Conservation (phyloP, 208 protist genomes). For the Porcisia deanei region DNA sequence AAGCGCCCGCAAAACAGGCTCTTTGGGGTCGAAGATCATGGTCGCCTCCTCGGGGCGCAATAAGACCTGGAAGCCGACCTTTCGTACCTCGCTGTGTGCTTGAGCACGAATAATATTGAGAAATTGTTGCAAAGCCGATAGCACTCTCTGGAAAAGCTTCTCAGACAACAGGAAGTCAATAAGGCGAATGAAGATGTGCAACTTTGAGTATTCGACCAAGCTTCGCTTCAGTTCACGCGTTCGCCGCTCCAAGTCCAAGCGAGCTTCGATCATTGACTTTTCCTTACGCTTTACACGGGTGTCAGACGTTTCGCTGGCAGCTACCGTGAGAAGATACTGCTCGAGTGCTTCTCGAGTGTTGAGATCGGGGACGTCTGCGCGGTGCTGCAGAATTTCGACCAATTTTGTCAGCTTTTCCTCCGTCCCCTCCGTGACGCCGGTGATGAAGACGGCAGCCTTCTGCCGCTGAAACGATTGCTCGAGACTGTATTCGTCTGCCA, state of each 20-base stretch:
- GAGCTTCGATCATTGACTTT: constrained; percentile 93
- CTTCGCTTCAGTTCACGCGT: constrained; percentile 92
- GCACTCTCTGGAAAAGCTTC: constrained; percentile 74
- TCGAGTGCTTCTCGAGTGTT: constrained; percentile 91
- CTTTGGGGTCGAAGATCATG: constrained; percentile 80
- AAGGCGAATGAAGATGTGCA: constrained; percentile 90
- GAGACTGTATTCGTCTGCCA: constrained; percentile 81
- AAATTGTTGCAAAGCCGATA: constrained; percentile 65
- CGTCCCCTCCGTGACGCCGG: constrained; percentile 68
- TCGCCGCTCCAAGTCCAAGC: constrained; percentile 76
- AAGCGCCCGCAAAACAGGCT: constrained; percentile 52
- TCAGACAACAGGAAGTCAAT: constrained; percentile 88
- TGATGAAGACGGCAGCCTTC: constrained; percentile 55
- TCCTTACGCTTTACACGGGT: constrained; percentile 66
- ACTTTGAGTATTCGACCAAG: constrained; percentile 89
- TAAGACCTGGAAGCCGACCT: constrained; percentile 89
- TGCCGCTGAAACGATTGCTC: constrained; percentile 78
- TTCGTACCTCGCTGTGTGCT: constrained; percentile 60
- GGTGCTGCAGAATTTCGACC: constrained; percentile 71
- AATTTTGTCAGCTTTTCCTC: constrained; percentile 87
- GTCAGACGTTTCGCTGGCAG: constrained; percentile 26
- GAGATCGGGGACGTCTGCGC: constrained; percentile 92
- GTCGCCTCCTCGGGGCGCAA: constrained; percentile 63
- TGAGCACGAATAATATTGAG: constrained; percentile 76
- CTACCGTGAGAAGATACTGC: constrained; percentile 90